Evolutionary conservation across 2,329 filamentous ascomycete species (phyloP).

Genomic region (Aspergillus carbonarius): DNA sequence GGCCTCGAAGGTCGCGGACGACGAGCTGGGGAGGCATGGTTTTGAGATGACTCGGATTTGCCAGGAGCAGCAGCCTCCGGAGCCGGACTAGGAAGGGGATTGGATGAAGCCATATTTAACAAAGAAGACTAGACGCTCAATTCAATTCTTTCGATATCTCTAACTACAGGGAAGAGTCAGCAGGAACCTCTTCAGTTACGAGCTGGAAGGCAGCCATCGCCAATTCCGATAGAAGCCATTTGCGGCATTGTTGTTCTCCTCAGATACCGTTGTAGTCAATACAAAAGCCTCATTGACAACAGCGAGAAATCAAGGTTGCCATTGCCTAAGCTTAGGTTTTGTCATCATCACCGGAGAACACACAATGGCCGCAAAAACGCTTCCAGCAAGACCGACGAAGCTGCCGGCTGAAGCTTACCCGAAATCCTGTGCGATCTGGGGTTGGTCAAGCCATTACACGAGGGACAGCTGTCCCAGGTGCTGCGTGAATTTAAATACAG

Average conservation of each 20-base stretch:
- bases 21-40: constrained; percentile 23
- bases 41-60: constrained; percentile 17
- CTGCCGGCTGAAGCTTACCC: constrained; percentile 24
- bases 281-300: constrained; percentile 53
- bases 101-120: constrained; percentile 30
- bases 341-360: constrained; percentile 48
- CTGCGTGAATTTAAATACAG: constrained; percentile 12
- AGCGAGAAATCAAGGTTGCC: constrained; percentile 53
- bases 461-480: constrained; percentile 9
- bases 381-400: constrained; percentile 8
- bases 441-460: constrained; percentile 2
- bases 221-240: constrained; percentile 12
- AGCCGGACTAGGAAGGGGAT: constrained; percentile 16
- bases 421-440: constrained; percentile 21
- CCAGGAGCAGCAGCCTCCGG: constrained; percentile 11
- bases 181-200: constrained; percentile 21
- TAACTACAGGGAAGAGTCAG: constrained; percentile 27
- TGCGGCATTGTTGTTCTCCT: constrained; percentile 49
- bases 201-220: background rate
- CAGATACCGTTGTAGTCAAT: constrained; percentile 99
- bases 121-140: constrained; percentile 21
- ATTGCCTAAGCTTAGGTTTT: constrained; percentile 46
- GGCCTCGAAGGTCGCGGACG: constrained; percentile 34
- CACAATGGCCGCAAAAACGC: constrained; percentile 16
- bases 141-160: constrained; percentile 22